Percentiles rank a stretch among this genome's conserved stretches.
Evolutionary conservation across 2,329 filamentous ascomycete genomes (phyloP).

Genomic region (Neophaeococcomyces mojaviensis): DNA sequence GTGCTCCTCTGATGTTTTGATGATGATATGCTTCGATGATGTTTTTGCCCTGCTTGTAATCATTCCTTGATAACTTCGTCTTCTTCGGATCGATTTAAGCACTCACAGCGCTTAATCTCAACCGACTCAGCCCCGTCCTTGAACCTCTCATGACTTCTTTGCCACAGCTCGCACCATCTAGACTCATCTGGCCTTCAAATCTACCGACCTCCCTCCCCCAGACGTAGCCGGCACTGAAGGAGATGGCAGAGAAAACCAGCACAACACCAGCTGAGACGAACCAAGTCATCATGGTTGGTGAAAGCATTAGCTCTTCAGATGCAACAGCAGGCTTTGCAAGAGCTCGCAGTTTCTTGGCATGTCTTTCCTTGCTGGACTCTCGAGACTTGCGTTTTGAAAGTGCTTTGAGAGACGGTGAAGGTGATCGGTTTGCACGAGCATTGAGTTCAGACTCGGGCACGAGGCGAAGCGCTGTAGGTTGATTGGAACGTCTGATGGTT

Average conservation of each 20-base stretch:
- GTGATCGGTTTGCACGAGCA: slow-evolving; percentile 14
- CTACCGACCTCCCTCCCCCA: slow-evolving; percentile 53
- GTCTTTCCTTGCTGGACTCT: slow-evolving; percentile 34
- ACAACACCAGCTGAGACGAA: slow-evolving; percentile 59
- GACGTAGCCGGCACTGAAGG: slow-evolving; percentile 58
- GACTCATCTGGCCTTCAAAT: slow-evolving; percentile 36
- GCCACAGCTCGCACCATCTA: slow-evolving; percentile 34
- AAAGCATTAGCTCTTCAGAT: slow-evolving; percentile 34
- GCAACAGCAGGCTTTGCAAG: slow-evolving; percentile 28
- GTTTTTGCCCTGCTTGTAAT: too few species aligned
- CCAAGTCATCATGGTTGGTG: slow-evolving; percentile 58
- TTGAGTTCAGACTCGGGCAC: slow-evolving; percentile 53
- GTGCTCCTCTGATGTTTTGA: neutral
- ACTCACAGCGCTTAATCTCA: slow-evolving; percentile 35
- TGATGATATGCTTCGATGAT: neutral
- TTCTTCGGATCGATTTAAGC: neutral
- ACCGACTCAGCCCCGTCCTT: slow-evolving; percentile 34
- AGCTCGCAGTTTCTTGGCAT: slow-evolving; percentile 24
- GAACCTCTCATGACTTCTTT: slow-evolving; percentile 33
- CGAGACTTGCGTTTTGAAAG: slow-evolving; percentile 23
- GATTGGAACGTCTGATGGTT: slow-evolving; percentile 12
- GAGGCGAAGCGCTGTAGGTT: slow-evolving; percentile 41
- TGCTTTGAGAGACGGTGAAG: slow-evolving; percentile 19
- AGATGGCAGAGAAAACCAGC: slow-evolving; percentile 56
- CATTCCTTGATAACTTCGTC: too few species aligned